Evolutionary conservation across 2,329 filamentous ascomycete genomes (phyloP), one percentile per base, ranked within the genome.

Genomic region (Exophiala xenobiotica): DNA sequence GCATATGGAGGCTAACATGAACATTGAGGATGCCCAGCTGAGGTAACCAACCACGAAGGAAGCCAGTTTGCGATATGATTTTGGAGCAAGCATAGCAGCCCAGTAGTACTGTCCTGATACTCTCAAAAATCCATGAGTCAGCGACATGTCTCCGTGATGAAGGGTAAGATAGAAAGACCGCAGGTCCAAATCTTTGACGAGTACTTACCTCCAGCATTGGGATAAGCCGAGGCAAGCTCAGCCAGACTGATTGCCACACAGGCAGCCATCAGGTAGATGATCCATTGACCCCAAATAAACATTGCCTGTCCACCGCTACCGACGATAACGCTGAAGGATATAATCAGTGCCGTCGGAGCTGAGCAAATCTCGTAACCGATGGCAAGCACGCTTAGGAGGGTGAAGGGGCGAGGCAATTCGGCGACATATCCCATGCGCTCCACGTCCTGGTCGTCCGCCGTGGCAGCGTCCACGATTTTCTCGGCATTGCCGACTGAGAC

Each of bases 21-120:
- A 80, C 47, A 81, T 73, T 18, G 72, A 70, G 12, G 77, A 78
- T n/a, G 76, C 74, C 70, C 76, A 80, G 1, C 75, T 75, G 53
- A 79, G 72, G 69, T 73, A 79, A n/a, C 74, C 76, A 1, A 74
- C 77, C 46, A 76, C 46, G 49, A 76, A 78, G 9, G 72, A 74
- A 6, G 69, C 67, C 47, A 77, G 69, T 29, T 72, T 71, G 2
- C 73, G 69, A 54, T 69, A 77, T 49, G 63, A 70, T 56, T 65
- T 71, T 1, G 75, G 74, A 2, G 75, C 74, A 55, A 78, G 61
- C 20, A 19, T 19, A 6, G 33, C 35, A 41, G 37, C 50, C 50
- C 44, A 53, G 44, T 42, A 46, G 35, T 53, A 53, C 35, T 48
- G 46, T 29, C 26, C 26, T 29, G 26, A 29, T n/a, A n/a, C n/a